These are phyloP conservation scores for Epichloe elymi DNA, from an alignment of 2,329 filamentous ascomycete species.

Conservation along the genomic window DNA sequence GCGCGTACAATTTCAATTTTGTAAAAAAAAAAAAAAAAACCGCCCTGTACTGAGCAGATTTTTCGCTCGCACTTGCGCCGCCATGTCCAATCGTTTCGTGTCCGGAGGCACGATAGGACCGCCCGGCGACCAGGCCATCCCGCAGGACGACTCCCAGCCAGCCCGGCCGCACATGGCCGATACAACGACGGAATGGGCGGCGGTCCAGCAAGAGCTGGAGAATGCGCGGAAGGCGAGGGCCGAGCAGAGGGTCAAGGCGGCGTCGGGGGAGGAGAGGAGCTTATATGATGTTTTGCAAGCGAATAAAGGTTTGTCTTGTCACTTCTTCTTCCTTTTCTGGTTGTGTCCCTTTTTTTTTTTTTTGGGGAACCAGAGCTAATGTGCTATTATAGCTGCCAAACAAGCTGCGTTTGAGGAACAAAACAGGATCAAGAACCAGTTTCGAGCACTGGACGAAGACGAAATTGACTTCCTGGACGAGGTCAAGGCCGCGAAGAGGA, in stretches of 20 bases:
- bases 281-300: slow-evolving; percentile 67
- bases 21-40: too few relatives aligned
- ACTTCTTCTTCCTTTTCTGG: background rate
- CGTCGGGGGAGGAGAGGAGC: slow-evolving; percentile 39
- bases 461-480: slow-evolving; percentile 63
- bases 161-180: slow-evolving; percentile 4
- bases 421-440: slow-evolving; percentile 60
- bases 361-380: background rate
- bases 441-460: slow-evolving; percentile 63
- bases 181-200: slow-evolving; percentile 43
- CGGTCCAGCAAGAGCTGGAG: slow-evolving; percentile 52
- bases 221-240: slow-evolving; percentile 42
- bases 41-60: too few relatives aligned
- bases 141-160: slow-evolving; percentile 8
- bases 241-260: slow-evolving; percentile 31
- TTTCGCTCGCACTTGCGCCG: background rate
- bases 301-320: slow-evolving; percentile 53
- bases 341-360: background rate
- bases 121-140: slow-evolving; percentile 12
- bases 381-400: slow-evolving; percentile 47
- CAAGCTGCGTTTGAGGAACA: slow-evolving; percentile 72
- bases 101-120: slow-evolving; percentile 36
- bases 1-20: too few relatives aligned
- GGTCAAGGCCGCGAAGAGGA: slow-evolving; percentile 33
- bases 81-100: slow-evolving; percentile 42